These are phyloP conservation scores for Rutstroemia sp. DNA, from an alignment of 2,329 filamentous ascomycete genomes.

Conservation along the genomic window DNA sequence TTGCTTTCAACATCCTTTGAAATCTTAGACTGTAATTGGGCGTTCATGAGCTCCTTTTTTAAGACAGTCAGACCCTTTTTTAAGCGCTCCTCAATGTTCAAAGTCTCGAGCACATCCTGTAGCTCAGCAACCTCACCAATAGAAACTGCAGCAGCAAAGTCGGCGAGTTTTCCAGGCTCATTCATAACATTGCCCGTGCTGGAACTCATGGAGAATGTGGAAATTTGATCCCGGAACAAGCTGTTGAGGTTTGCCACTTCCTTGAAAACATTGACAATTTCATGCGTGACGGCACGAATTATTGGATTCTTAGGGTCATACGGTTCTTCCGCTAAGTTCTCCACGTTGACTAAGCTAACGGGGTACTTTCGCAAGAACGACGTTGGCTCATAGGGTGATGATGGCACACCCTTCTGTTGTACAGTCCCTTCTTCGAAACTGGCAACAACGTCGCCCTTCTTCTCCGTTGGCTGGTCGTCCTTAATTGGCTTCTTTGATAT, in stretches of 20 bases:
- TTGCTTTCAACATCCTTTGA: conserved; percentile 96
- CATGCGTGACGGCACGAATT: conserved; percentile 86
- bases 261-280: conserved; percentile 98
- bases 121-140: conserved; percentile 86
- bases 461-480: conserved; percentile 51
- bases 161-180: conserved; percentile 89
- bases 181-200: conserved; percentile 91
- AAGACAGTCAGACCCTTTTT: conserved; percentile 86
- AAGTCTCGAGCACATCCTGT: conserved; percentile 80
- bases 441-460: conserved; percentile 89
- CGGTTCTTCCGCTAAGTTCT: conserved; percentile 83
- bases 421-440: conserved; percentile 85
- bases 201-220: conserved; percentile 92
- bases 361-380: conserved; percentile 86
- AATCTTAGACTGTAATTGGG: conserved; percentile 93
- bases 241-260: conserved; percentile 91
- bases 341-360: conserved; percentile 90
- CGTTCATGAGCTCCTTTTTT: conserved; percentile 98
- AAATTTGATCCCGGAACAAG: conserved; percentile 94
- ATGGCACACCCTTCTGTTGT: conserved; percentile 43
- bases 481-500: conserved; percentile 48
- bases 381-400: conserved; percentile 68
- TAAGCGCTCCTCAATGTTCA: conserved; percentile 88
- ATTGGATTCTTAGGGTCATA: conserved; percentile 85
- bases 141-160: conserved; percentile 96